Evolutionary conservation across 2,329 filamentous ascomycete species (phyloP).

Genomic region (Fusarium sp.): DNA sequence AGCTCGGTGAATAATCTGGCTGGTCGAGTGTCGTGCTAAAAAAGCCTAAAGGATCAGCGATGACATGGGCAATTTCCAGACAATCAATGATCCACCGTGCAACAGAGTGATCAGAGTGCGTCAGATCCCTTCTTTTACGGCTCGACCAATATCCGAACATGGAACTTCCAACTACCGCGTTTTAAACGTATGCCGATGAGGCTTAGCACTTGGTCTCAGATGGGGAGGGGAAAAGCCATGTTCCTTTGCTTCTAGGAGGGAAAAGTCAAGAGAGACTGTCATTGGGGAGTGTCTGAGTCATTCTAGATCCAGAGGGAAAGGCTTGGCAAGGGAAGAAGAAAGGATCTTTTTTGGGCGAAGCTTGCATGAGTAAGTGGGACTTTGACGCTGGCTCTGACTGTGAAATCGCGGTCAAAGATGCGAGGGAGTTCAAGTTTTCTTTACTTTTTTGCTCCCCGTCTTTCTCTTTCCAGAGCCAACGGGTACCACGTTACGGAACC

Average conservation of each 20-base stretch:
- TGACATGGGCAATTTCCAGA: conserved; percentile 6
- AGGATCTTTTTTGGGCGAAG: conserved; percentile 15
- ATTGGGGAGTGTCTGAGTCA: conserved; percentile 28
- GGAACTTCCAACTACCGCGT: background rate
- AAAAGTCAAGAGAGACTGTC: background rate
- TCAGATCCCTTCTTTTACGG: conserved; percentile 8
- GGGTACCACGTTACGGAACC: conserved; percentile 7
- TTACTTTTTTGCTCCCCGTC: background rate
- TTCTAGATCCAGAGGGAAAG: conserved; percentile 15
- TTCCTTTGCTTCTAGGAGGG: no score
- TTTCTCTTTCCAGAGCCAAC: conserved; percentile 3
- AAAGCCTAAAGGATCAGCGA: conserved; percentile 19
- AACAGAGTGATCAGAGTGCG: background rate
- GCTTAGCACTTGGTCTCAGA: no score
- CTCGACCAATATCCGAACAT: conserved; percentile 2
- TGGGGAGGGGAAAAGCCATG: no score
- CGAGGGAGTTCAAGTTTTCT: conserved; percentile 1
- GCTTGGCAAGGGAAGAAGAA: conserved; percentile 20
- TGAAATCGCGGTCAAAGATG: conserved; percentile 35
- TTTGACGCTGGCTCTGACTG: conserved; percentile 2
- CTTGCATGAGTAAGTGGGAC: conserved; percentile 11
- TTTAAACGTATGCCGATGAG: background rate
- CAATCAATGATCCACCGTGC: conserved; percentile 2
- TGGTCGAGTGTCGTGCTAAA: conserved; percentile 12
- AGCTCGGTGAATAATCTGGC: conserved; percentile 31